phyloP scores from a whole-genome alignment of 2,329 filamentous ascomycete species.

The Drechslerella dactyloides region DNA sequence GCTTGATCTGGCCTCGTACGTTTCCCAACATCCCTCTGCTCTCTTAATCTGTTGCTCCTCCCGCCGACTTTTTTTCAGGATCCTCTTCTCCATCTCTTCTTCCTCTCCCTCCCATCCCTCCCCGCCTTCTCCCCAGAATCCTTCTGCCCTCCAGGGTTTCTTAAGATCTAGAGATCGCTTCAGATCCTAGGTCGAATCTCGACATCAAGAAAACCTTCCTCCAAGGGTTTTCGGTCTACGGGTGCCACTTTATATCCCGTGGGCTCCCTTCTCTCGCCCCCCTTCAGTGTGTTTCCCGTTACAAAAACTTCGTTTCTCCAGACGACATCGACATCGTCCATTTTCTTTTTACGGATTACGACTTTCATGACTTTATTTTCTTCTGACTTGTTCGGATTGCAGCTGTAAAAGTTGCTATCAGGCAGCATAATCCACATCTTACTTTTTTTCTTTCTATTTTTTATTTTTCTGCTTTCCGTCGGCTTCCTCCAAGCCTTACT shows the following conservation, averaged over 20 bases:
- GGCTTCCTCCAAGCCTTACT: constrained; percentile 27
- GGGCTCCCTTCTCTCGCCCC: constrained; percentile 51
- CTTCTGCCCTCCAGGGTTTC: constrained; percentile 51
- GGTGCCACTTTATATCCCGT: constrained; percentile 51
- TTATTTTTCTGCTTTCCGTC: constrained; percentile 2
- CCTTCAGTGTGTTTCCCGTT: constrained; percentile 13
- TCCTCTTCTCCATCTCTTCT: constrained; percentile 18
- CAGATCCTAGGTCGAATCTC: constrained; percentile 42
- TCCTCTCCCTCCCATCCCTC: constrained; percentile 29
- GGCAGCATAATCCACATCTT: neutral
- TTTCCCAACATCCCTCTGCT: constrained; percentile 52
- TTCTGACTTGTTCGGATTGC: constrained; percentile 11
- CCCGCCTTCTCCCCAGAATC: constrained; percentile 30
- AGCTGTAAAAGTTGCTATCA: constrained; percentile 32
- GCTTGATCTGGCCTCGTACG: constrained; percentile 49
- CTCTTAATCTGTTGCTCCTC: constrained; percentile 45
- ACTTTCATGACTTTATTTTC: constrained; percentile 14
- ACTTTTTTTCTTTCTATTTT: constrained; percentile 16
- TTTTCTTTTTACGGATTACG: constrained; percentile 10
- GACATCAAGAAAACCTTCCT: constrained; percentile 46
- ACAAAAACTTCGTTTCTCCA: constrained; percentile 24
- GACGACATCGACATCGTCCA: constrained; percentile 33
- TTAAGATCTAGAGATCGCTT: constrained; percentile 48
- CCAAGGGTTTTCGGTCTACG: constrained; percentile 51
- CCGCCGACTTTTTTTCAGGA: constrained; percentile 34